phyloP scores from a whole-genome alignment of 2,329 filamentous ascomycete species.

The Atkinsonella hypoxylon region DNA sequence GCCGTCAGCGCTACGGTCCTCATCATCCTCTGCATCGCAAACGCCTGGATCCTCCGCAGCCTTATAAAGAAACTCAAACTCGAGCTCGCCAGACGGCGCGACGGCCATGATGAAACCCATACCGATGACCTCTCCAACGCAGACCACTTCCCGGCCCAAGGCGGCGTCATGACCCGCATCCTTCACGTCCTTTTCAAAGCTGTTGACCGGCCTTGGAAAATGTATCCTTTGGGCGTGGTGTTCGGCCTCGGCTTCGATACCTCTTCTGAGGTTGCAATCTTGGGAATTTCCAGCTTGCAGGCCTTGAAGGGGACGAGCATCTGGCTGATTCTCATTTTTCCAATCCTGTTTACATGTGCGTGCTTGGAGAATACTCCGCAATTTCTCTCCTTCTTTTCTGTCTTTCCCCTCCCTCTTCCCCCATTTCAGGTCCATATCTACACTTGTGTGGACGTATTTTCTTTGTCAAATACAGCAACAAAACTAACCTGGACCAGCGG shows the following conservation, averaged over 20 bases:
- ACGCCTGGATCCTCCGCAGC: slow-evolving; percentile 73
- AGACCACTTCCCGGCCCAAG: slow-evolving; percentile 56
- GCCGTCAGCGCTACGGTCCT: slow-evolving; percentile 76
- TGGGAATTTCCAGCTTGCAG: slow-evolving; percentile 83
- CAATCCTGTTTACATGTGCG: slow-evolving; percentile 72
- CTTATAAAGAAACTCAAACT: slow-evolving; percentile 56
- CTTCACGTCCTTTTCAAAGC: slow-evolving; percentile 68
- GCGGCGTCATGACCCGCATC: slow-evolving; percentile 57
- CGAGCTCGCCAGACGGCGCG: slow-evolving; percentile 34
- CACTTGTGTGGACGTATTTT: background rate
- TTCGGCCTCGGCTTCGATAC: slow-evolving; percentile 95
- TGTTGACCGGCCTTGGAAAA: slow-evolving; percentile 75
- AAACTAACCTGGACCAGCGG: slow-evolving; percentile 36
- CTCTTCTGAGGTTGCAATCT: slow-evolving; percentile 80
- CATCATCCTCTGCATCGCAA: slow-evolving; percentile 70
- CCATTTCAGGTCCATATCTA: background rate
- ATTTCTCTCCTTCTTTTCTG: background rate
- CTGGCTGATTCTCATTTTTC: slow-evolving; percentile 91
- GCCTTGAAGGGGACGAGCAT: slow-evolving; percentile 76
- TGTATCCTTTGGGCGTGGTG: slow-evolving; percentile 81
- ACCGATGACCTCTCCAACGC: slow-evolving; percentile 15
- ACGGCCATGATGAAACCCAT: slow-evolving; percentile 16
- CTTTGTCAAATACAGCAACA: background rate
- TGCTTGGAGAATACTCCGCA: background rate
- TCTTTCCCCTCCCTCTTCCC: background rate